phyloP scores from a whole-genome alignment of 2,329 filamentous ascomycete species.

The Ascochyta lentis region DNA sequence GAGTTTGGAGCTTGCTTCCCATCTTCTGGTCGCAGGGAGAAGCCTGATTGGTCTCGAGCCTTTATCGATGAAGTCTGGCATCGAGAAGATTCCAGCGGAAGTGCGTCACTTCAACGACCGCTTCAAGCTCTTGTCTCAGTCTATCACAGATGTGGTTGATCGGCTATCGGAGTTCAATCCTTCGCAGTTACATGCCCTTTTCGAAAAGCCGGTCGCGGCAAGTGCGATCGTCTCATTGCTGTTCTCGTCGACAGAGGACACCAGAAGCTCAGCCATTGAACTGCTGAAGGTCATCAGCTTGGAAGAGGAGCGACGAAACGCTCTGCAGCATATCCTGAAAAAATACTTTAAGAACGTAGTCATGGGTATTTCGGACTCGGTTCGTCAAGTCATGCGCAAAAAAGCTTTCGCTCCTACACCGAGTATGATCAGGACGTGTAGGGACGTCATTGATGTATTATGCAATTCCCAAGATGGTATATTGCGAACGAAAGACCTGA shows the following conservation, averaged over 20 bases:
- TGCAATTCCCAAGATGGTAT: constrained; percentile 69
- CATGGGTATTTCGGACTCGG: constrained; percentile 62
- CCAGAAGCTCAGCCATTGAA: constrained; percentile 80
- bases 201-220: constrained; percentile 70
- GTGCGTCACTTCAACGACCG: constrained; percentile 80
- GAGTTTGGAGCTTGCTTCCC: constrained; percentile 74
- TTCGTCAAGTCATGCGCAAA: constrained; percentile 62
- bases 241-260: constrained; percentile 78
- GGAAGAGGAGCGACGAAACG: constrained; percentile 68
- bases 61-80: constrained; percentile 57
- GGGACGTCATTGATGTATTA: constrained; percentile 68
- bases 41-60: constrained; percentile 78
- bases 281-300: constrained; percentile 83
- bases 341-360: constrained; percentile 64
- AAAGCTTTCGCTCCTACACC: constrained; percentile 66
- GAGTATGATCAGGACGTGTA: constrained; percentile 66
- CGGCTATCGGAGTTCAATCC: constrained; percentile 78
- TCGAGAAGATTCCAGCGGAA: constrained; percentile 55
- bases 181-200: constrained; percentile 72
- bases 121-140: constrained; percentile 66
- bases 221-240: constrained; percentile 79
- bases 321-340: constrained; percentile 66
- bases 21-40: constrained; percentile 73
- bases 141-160: constrained; percentile 77
- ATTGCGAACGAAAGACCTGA: constrained; percentile 65